Evolutionary conservation across 2,329 filamentous ascomycete species (phyloP).

Genomic region (Knoxdaviesia proteae): DNA sequence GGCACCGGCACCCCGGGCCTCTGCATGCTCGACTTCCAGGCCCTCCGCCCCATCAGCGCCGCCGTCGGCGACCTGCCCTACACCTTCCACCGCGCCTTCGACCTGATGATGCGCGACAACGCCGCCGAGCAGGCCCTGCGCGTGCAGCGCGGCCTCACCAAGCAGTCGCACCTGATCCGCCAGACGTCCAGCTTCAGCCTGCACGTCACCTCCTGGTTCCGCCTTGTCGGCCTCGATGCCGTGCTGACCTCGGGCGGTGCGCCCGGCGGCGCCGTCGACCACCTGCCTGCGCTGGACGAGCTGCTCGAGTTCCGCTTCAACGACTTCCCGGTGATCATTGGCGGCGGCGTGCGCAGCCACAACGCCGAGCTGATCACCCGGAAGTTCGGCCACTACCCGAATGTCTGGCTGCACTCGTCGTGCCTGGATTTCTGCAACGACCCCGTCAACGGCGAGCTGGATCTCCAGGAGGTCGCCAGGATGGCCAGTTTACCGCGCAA

Average conservation of each 20-base stretch:
- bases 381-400: neutral
- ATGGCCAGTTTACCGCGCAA: neutral
- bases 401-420: constrained; percentile 6
- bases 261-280: constrained; percentile 16
- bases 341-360: constrained; percentile 25
- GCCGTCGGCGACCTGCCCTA: constrained; percentile 20
- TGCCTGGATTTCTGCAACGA: constrained; percentile 1
- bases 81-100: constrained; percentile 37
- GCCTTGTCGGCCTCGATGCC: constrained; percentile 20
- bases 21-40: constrained; percentile 12
- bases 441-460: neutral
- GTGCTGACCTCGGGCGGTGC: constrained; percentile 31
- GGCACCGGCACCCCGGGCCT: neutral
- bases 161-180: neutral
- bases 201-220: too few relatives aligned
- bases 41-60: constrained; percentile 21
- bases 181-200: too few relatives aligned
- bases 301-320: constrained; percentile 10
- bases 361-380: constrained; percentile 12
- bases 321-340: constrained; percentile 23
- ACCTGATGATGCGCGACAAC: constrained; percentile 17
- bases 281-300: constrained; percentile 15
- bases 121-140: constrained; percentile 7
- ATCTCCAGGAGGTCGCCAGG: neutral
- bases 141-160: neutral